Conservation (phyloP, 768 basidiomycete genomes). For the Mycena pura region DNA sequence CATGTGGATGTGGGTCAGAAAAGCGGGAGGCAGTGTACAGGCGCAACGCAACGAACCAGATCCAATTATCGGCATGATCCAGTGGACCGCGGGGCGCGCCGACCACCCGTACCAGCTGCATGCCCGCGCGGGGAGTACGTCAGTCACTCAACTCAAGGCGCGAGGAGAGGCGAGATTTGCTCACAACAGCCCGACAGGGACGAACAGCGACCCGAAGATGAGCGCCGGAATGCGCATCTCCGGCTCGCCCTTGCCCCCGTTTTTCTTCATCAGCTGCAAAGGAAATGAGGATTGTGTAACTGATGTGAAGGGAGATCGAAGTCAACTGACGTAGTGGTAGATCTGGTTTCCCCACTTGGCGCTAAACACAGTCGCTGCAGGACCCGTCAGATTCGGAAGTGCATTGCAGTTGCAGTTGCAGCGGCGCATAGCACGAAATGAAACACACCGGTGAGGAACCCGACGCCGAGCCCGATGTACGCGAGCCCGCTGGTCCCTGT, state of each 20-base stretch:
- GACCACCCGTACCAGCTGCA: conserved; percentile 83
- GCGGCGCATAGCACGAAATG: neutral
- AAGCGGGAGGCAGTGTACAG: neutral
- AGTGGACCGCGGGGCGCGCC: conserved; percentile 64
- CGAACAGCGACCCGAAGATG: conserved; percentile 55
- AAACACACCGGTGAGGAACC: conserved; percentile 37
- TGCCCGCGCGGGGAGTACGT: too few relatives aligned
- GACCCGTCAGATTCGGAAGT: too few relatives aligned
- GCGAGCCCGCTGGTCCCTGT: conserved; percentile 40
- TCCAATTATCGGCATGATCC: conserved; percentile 75
- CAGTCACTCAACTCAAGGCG: too few relatives aligned
- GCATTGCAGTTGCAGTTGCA: too few relatives aligned
- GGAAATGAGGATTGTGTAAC: neutral
- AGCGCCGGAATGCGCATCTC: conserved; percentile 61
- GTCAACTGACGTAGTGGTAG: conserved; percentile 40
- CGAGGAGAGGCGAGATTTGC: too few relatives aligned
- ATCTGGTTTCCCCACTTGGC: conserved; percentile 40
- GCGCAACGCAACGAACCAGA: conserved; percentile 29
- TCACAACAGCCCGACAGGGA: conserved; percentile 58
- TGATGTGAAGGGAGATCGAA: too few relatives aligned
- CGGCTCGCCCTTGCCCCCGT: conserved; percentile 54
- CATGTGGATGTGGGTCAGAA: neutral
- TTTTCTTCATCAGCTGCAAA: conserved; percentile 36
- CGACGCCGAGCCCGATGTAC: conserved; percentile 48
- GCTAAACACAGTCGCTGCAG: conserved; percentile 38